Conservation (phyloP, 441 rosid genomes). For the Croton laevigatus region DNA sequence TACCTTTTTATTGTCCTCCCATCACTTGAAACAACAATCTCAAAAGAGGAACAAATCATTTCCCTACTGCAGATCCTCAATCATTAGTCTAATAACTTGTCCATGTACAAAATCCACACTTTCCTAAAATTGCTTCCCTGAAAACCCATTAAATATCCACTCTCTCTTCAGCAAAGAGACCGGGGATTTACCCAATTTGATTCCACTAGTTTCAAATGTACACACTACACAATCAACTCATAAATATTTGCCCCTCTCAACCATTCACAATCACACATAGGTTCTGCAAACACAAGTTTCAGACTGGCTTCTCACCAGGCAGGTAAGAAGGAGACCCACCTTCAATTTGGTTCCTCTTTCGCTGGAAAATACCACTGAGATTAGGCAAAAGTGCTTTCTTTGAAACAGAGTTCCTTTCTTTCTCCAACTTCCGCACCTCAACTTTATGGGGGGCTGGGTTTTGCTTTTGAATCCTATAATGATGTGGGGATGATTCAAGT, state of each 20-base stretch:
- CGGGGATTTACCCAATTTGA: conserved; percentile 18
- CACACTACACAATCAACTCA: conserved; percentile 20
- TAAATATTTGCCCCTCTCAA: conserved; percentile 23
- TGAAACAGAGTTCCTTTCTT: conserved; percentile 48
- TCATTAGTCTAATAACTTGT: conserved; percentile 18
- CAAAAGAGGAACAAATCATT: neutral
- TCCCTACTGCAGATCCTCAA: conserved; percentile 18
- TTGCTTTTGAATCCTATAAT: conserved; percentile 50
- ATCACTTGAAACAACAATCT: neutral
- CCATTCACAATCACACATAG: conserved; percentile 23
- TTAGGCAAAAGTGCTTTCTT: conserved; percentile 67
- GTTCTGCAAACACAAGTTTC: conserved; percentile 22
- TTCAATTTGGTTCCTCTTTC: conserved; percentile 80
- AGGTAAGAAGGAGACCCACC: conserved; percentile 84
- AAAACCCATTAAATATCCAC: conserved; percentile 15
- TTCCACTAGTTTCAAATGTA: conserved; percentile 29
- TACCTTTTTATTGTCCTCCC: neutral
- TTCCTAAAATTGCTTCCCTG: conserved; percentile 27
- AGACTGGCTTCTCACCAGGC: conserved; percentile 62
- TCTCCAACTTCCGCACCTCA: conserved; percentile 53
- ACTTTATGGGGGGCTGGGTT: conserved; percentile 38
- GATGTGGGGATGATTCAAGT: conserved; percentile 58
- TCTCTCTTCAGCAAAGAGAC: conserved; percentile 20
- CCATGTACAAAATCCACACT: conserved; percentile 26
- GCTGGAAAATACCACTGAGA: conserved; percentile 67